Conservation (phyloP, 2,329 filamentous ascomycete genomes). For the Fusarium beomiforme region DNA sequence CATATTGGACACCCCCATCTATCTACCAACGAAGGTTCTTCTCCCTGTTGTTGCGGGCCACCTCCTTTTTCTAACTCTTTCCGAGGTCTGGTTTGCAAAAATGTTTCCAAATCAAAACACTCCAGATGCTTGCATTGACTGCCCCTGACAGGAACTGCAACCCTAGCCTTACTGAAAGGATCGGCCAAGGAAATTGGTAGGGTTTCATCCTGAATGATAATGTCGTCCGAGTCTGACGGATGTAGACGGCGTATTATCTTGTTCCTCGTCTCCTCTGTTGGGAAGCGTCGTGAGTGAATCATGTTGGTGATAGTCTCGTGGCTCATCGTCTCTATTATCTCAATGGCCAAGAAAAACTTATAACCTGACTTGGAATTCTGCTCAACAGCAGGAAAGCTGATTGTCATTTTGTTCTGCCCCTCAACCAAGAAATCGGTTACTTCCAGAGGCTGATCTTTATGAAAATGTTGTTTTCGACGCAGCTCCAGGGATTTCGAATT, state of each 20-base stretch:
- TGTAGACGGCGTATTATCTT: constrained; percentile 64
- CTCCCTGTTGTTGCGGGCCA: constrained; percentile 11
- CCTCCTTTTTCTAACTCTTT: constrained; percentile 47
- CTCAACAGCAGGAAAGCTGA: constrained; percentile 54
- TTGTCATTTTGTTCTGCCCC: constrained; percentile 70
- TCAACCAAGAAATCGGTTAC: constrained; percentile 68
- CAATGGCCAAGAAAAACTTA: constrained; percentile 72
- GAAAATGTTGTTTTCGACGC: constrained; percentile 76
- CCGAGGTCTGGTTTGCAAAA: constrained; percentile 72
- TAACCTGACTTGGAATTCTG: constrained; percentile 39
- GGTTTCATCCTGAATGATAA: constrained; percentile 66
- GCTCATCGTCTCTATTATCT: constrained; percentile 69
- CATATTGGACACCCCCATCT: constrained; percentile 92
- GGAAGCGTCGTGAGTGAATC: constrained; percentile 50
- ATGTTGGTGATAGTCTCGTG: constrained; percentile 56
- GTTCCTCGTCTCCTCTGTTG: constrained; percentile 60
- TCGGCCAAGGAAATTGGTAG: constrained; percentile 71
- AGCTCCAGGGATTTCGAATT: constrained; percentile 69
- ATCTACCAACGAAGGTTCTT: constrained; percentile 68
- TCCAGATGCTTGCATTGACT: constrained; percentile 78
- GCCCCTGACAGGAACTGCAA: constrained; percentile 77
- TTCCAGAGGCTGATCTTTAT: constrained; percentile 80
- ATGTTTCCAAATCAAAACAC: constrained; percentile 90
- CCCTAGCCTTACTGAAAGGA: constrained; percentile 73
- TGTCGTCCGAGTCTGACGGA: constrained; percentile 61